Conservation (phyloP, 768 basidiomycete genomes). For the Boletus subparvulus region DNA sequence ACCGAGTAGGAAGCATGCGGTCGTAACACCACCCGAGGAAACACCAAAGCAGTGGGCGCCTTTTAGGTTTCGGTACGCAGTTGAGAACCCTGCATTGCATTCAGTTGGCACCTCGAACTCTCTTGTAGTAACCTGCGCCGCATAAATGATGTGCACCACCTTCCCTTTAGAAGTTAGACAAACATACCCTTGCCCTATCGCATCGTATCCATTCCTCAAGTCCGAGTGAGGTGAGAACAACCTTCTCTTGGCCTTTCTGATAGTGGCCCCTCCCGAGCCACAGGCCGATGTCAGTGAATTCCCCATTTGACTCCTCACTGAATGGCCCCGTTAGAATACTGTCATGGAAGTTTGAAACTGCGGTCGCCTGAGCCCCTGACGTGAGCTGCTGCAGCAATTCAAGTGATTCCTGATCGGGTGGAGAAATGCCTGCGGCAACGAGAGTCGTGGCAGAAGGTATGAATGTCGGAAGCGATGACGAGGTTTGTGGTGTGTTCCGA, state of each 20-base stretch:
- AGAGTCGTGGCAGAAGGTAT: conserved; percentile 12
- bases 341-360: conserved; percentile 41
- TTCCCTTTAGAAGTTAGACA: conserved; percentile 4
- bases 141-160: conserved; percentile 5
- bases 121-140: conserved; percentile 17
- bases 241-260: conserved; percentile 28
- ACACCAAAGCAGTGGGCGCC: conserved; percentile 13
- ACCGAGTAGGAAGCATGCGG: conserved; percentile 42
- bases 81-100: conserved; percentile 10
- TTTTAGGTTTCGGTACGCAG: conserved; percentile 12
- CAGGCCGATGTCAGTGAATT: conserved; percentile 51
- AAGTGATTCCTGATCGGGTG: conserved; percentile 4
- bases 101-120: conserved; percentile 10
- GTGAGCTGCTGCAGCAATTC: conserved; percentile 33
- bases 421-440: conserved; percentile 2
- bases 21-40: conserved; percentile 18
- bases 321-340: conserved; percentile 52
- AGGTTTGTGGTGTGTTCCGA: background rate
- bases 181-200: conserved; percentile 12
- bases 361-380: conserved; percentile 38
- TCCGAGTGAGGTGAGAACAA: conserved; percentile 36
- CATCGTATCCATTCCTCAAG: conserved; percentile 24
- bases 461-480: conserved; percentile 13
- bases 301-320: conserved; percentile 51
- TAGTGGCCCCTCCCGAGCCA: conserved; percentile 48